Percentiles rank a stretch among this genome's conserved stretches.
Conservation (phyloP, 2,329 filamentous ascomycete genomes). For the Cladosporium oxysporum region DNA sequence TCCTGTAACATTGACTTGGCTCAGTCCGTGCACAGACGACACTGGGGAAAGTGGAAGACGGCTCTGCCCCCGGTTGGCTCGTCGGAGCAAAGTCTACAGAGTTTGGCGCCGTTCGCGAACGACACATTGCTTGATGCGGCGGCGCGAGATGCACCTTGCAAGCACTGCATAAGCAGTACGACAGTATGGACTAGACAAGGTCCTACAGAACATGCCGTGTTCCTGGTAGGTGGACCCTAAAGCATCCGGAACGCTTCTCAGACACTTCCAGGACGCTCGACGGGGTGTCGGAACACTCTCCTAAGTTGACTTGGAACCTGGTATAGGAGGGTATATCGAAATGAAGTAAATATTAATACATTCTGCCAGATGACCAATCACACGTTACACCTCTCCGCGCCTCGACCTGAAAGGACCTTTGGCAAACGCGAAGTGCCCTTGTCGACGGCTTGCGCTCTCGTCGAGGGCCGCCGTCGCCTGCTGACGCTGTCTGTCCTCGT, state of each 20-base stretch:
- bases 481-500: background rate
- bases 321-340: background rate
- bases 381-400: background rate
- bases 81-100: background rate
- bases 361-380: background rate
- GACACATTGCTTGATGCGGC: conserved; percentile 2
- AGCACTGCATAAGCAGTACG: background rate
- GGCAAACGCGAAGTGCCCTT: conserved; percentile 11
- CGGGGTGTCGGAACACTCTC: background rate
- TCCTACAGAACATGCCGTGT: background rate
- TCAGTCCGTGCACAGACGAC: background rate
- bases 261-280: background rate
- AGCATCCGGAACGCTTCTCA: background rate
- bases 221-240: background rate
- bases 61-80: background rate
- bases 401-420: conserved; percentile 1
- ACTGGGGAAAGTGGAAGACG: background rate
- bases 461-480: conserved; percentile 9
- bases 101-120: background rate
- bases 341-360: background rate
- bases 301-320: background rate
- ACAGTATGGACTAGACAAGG: background rate
- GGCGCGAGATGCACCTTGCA: background rate
- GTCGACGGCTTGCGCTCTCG: background rate
- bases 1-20: background rate